A percentile compares a stretch with the other conserved stretches of the same genome.
phyloP scores from a whole-genome alignment of 768 basidiomycete species.

The Mrakia blollopis region DNA sequence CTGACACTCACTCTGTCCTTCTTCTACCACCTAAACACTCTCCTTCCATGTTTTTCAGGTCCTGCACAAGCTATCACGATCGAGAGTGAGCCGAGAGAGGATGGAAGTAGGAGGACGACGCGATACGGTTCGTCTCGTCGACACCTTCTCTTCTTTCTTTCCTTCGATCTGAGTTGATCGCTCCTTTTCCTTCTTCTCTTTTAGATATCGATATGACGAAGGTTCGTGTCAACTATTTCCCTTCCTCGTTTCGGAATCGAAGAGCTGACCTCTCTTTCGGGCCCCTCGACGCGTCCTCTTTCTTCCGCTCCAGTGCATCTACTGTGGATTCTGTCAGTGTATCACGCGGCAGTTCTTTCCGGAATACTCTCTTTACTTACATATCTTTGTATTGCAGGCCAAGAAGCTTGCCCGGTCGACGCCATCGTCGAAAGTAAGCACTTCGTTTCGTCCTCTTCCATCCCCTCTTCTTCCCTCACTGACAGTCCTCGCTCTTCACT shows the following conservation, averaged over 20 bases:
- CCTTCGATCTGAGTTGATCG: background rate
- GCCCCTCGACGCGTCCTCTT: background rate
- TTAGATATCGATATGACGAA: slow-evolving; percentile 98
- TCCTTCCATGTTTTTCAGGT: slow-evolving; percentile 17
- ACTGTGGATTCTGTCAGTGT: slow-evolving; percentile 86
- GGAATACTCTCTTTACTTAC: background rate
- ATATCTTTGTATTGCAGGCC: slow-evolving; percentile 41
- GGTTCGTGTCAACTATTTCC: background rate
- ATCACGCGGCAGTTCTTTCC: background rate
- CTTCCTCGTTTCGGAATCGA: no score
- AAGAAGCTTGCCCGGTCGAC: slow-evolving; percentile 98
- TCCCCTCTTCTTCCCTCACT: background rate
- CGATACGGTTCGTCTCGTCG: slow-evolving; percentile 69
- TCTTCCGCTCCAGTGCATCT: slow-evolving; percentile 70
- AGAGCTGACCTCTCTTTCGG: background rate
- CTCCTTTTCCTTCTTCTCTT: slow-evolving; percentile 28
- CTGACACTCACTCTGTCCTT: background rate
- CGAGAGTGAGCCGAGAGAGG: slow-evolving; percentile 90
- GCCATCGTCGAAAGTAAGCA: slow-evolving; percentile 97
- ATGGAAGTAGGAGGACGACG: slow-evolving; percentile 93
- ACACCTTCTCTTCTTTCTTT: background rate
- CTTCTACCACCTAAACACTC: no score
- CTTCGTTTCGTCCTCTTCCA: background rate
- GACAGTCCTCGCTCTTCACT: background rate
- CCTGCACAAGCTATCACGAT: slow-evolving; percentile 99